phyloP scores from a whole-genome alignment of 768 basidiomycete genomes.

The Suillus fuscotomentosus region DNA sequence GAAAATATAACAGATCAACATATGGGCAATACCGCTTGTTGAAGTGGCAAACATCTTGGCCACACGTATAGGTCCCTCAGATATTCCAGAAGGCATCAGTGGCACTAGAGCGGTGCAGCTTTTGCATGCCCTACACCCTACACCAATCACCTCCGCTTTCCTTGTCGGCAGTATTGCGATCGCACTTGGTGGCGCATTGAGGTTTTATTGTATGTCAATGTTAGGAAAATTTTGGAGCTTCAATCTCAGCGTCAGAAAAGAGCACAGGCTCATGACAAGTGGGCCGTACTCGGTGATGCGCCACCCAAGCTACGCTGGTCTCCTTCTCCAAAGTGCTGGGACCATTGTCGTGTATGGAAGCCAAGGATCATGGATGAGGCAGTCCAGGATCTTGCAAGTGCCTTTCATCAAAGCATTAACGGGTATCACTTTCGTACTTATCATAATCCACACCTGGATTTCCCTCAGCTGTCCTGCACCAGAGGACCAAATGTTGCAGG shows the following conservation, averaged over 20 bases:
- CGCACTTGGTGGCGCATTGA: slow-evolving; percentile 19
- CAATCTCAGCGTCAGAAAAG: slow-evolving; percentile 20
- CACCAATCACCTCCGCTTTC: slow-evolving; percentile 11
- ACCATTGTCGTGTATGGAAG: slow-evolving; percentile 1
- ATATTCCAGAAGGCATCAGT: not conserved
- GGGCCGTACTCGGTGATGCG: slow-evolving; percentile 30
- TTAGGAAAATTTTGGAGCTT: slow-evolving; percentile 29
- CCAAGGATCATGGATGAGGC: slow-evolving; percentile 13
- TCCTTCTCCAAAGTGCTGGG: slow-evolving; percentile 8
- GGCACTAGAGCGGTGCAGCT: not conserved
- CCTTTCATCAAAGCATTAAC: not conserved
- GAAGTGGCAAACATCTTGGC: slow-evolving; percentile 5
- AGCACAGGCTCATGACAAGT: slow-evolving; percentile 25
- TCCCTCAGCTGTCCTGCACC: slow-evolving; percentile 12
- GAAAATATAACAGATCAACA: not conserved
- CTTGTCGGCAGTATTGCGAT: slow-evolving; percentile 15
- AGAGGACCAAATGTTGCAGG: slow-evolving; percentile 27
- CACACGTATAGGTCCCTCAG: not conserved
- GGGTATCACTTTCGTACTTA: not conserved
- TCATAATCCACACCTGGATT: not conserved
- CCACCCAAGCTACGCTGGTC: slow-evolving; percentile 28
- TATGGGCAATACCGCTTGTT: not conserved
- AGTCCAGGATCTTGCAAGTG: slow-evolving; percentile 8
- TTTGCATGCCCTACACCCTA: not conserved
- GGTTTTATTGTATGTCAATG: slow-evolving; percentile 20